These are phyloP conservation scores for Miscanthus sacchariflorus DNA, from an alignment of 202 grass and related monocot species.

Conservation along the genomic window DNA sequence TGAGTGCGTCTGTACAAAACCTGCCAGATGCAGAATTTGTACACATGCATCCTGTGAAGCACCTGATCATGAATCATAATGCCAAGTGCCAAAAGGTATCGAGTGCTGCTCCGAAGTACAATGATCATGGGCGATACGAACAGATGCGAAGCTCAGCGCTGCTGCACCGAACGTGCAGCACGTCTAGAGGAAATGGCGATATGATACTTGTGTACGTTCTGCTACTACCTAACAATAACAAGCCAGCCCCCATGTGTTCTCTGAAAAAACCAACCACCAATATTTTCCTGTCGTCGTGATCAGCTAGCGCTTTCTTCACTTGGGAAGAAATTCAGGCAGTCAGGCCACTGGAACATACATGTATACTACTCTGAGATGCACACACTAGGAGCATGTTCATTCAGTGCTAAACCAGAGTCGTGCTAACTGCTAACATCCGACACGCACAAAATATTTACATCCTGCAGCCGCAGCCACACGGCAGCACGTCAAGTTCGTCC, in stretches of 20 bases:
- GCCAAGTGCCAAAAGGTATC: constrained; percentile 36
- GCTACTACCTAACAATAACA: neutral
- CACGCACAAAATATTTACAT: constrained; percentile 29
- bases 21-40: constrained; percentile 23
- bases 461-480: neutral
- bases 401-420: neutral
- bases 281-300: too few relatives aligned
- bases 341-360: neutral
- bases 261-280: neutral
- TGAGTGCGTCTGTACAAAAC: neutral
- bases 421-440: neutral
- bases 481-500: neutral
- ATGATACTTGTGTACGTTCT: too few relatives aligned
- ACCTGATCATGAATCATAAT: constrained; percentile 52
- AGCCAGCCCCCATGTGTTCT: neutral
- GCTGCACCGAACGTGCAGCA: neutral
- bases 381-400: neutral
- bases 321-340: neutral
- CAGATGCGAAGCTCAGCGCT: constrained; percentile 11
- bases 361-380: neutral
- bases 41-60: constrained; percentile 25
- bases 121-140: constrained; percentile 26
- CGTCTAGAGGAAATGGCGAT: neutral
- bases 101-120: constrained; percentile 18
- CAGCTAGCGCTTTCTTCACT: too few relatives aligned